These are phyloP conservation scores for Diplodia corticola DNA, from an alignment of 2,329 filamentous ascomycete species.

Conservation along the genomic window DNA sequence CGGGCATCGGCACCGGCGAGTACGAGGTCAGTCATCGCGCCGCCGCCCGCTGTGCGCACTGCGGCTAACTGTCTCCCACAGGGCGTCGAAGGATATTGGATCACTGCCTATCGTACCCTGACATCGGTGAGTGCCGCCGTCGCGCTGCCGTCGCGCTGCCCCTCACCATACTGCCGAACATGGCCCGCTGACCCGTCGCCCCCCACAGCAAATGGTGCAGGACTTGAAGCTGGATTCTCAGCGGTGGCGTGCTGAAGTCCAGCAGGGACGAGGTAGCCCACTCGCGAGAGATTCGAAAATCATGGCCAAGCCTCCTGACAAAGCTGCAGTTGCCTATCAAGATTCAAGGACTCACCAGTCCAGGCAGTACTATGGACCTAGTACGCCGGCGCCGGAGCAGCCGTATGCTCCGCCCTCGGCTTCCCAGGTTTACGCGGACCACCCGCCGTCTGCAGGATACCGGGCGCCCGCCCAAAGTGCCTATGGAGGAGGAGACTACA, in stretches of 20 bases:
- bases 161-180: neutral
- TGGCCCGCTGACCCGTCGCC: slow-evolving; percentile 2
- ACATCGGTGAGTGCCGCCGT: slow-evolving; percentile 45
- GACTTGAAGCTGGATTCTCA: slow-evolving; percentile 51
- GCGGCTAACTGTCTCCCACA: slow-evolving; percentile 26
- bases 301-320: slow-evolving; percentile 49
- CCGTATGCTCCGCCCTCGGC: slow-evolving; percentile 24
- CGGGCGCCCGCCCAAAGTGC: slow-evolving; percentile 25
- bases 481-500: slow-evolving; percentile 30
- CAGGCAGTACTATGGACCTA: slow-evolving; percentile 44
- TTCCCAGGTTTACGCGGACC: slow-evolving; percentile 33
- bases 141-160: neutral
- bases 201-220: slow-evolving; percentile 49
- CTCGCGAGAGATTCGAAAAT: slow-evolving; percentile 42
- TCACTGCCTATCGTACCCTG: slow-evolving; percentile 53
- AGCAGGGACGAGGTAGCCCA: slow-evolving; percentile 50
- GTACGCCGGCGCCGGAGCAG: slow-evolving; percentile 24
- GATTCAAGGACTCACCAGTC: slow-evolving; percentile 46
- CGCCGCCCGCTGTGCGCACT: slow-evolving; percentile 12
- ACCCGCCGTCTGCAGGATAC: slow-evolving; percentile 35
- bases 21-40: slow-evolving; percentile 41
- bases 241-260: slow-evolving; percentile 43
- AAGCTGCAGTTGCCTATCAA: slow-evolving; percentile 46
- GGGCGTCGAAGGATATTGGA: slow-evolving; percentile 52
- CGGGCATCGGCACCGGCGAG: slow-evolving; percentile 47